A percentile compares a stretch with the other conserved stretches of the same genome.
Evolutionary conservation across 352 stramenopile genomes (phyloP).

Genomic region (Globisporangium perplexum): DNA sequence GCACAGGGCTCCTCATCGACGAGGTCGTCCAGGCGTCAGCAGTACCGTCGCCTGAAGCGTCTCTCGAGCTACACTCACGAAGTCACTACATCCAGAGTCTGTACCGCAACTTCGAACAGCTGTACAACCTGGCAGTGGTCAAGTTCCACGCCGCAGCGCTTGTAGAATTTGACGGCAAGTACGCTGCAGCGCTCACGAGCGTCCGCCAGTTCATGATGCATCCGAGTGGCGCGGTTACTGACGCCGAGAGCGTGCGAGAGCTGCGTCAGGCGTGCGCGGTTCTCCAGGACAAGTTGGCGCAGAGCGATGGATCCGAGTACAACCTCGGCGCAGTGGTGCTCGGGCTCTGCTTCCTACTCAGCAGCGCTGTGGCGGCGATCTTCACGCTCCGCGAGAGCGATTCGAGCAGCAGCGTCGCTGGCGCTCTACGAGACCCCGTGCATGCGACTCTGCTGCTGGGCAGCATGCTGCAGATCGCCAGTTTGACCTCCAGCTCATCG

Average conservation of each 20-base stretch:
- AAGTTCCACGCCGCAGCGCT: conserved; percentile 35
- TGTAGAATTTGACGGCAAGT: conserved; percentile 24
- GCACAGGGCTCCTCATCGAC: conserved; percentile 58
- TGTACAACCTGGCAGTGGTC: conserved; percentile 37
- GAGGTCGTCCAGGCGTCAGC: conserved; percentile 40
- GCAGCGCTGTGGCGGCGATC: conserved; percentile 16
- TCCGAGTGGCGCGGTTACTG: not conserved
- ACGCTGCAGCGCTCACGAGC: conserved; percentile 15
- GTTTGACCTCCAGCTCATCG: conserved; percentile 73
- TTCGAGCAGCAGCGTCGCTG: not conserved
- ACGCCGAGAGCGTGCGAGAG: conserved; percentile 1
- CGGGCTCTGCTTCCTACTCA: conserved; percentile 34
- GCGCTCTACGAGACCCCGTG: not conserved
- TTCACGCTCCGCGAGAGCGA: conserved; percentile 3
- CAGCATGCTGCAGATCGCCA: conserved; percentile 43
- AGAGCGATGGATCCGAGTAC: conserved; percentile 81
- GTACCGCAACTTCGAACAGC: conserved; percentile 56
- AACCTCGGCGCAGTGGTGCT: conserved; percentile 27
- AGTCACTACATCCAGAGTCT: conserved; percentile 22
- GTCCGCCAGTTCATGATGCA: conserved; percentile 10
- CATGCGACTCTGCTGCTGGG: conserved; percentile 10
- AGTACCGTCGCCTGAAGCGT: no score
- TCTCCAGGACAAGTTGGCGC: conserved; percentile 41
- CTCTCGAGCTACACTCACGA: no score
- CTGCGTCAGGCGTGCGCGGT: conserved; percentile 33